Percentiles rank a stretch among this genome's conserved stretches.
Conservation (phyloP, 768 basidiomycete species). For the Collybia sp. region DNA sequence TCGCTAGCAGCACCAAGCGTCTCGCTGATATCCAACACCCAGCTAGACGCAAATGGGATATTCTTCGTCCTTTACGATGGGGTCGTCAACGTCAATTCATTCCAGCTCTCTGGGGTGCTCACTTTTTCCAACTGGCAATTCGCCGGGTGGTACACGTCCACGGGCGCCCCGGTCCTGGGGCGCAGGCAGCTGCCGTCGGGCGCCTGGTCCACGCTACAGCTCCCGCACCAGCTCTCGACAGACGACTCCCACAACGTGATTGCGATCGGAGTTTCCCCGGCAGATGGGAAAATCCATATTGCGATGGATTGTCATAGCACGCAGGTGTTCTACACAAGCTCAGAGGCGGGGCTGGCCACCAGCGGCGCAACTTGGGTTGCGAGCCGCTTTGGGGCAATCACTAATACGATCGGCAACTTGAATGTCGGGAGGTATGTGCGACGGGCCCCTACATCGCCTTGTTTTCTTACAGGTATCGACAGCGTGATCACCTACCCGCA, state of each 20-base stretch:
- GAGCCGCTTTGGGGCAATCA: constrained; percentile 35
- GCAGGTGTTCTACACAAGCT: constrained; percentile 36
- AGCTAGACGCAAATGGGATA: constrained; percentile 33
- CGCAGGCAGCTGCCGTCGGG: constrained; percentile 35
- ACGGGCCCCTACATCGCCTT: not conserved
- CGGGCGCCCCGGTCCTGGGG: constrained; percentile 32
- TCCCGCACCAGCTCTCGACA: constrained; percentile 35
- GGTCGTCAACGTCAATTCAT: constrained; percentile 42
- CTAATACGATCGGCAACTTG: constrained; percentile 33
- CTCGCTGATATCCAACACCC: constrained; percentile 30
- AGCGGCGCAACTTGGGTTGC: constrained; percentile 38
- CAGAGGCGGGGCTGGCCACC: constrained; percentile 32
- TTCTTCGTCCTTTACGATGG: constrained; percentile 44
- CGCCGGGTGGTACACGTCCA: constrained; percentile 42
- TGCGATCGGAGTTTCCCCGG: constrained; percentile 37
- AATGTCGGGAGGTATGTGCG: constrained; percentile 35
- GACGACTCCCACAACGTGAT: constrained; percentile 42
- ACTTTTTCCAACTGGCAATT: constrained; percentile 36
- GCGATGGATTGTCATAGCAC: constrained; percentile 44
- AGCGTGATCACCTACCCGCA: constrained; percentile 43
- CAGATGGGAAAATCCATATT: constrained; percentile 41
- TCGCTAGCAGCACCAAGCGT: constrained; percentile 31
- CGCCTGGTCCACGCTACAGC: constrained; percentile 34
- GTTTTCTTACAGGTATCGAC: not conserved
- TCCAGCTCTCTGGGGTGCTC: constrained; percentile 37